Evolutionary conservation across 495 filamentous ascomycete species (phyloP), one percentile per base, ranked within the genome.

Genomic region (Haplographium delicatum): DNA sequence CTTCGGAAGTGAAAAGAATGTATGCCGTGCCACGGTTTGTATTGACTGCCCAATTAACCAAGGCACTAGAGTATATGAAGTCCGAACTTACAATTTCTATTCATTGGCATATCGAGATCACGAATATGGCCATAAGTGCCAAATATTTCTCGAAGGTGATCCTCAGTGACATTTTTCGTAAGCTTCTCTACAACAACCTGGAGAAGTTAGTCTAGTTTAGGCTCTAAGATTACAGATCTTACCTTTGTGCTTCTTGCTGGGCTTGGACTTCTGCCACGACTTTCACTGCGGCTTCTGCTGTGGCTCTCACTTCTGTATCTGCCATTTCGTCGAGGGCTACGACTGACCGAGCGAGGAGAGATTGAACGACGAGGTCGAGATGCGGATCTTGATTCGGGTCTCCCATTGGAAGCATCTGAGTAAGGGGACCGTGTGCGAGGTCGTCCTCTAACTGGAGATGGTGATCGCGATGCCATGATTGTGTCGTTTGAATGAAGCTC

Each of bases 121-220:
- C 83, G 75, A 52, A 99, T 96, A 6, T 80, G 73, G 25, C 93
- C 93, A 68, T 91, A 99, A 31, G 76, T 73, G 15, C 86, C 85
- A 64, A 99, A 99, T 44, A 99, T 95, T 59, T 99, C 93, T 31
- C 78, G 77, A 6, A 99, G 73, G 62, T 97, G 91, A 22, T 74
- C 77, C 57, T 89, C 89, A 44, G 85, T 91, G 56, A 99, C 83
- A 63, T 96, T 99, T 62, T 95, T 96, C 4, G 91, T 94, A 58
- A 98, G 76, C 62, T 93, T 94, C 69, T 98, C 94, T 26, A 97
- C 84, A 13, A 97, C 89, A 52, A 98, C 90, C 89, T 97, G 59
- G 15, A 25, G 26, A 31, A 28, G 18, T 61, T 59, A 59, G 42
- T 19, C 31, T 2, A 5, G 18, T n/a, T 2, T 26, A 16, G 8